Conservation (phyloP, 345 rosid species). For the Kandelia obovata region DNA sequence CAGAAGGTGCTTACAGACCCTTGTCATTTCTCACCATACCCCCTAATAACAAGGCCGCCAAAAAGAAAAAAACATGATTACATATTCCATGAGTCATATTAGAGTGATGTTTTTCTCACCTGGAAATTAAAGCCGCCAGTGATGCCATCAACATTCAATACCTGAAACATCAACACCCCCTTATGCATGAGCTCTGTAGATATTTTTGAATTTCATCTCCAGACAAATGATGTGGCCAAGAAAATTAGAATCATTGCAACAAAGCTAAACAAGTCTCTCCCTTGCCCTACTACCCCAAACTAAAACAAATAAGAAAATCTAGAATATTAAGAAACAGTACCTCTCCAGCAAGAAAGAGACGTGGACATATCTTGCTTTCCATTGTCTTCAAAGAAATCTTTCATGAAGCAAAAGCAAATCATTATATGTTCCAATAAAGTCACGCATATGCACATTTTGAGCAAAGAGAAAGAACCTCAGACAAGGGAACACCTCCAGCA, state of each 20-base stretch:
- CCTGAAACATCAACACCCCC: slow-evolving; percentile 44
- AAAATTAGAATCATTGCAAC: slow-evolving; percentile 1
- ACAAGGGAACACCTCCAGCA: slow-evolving; percentile 86
- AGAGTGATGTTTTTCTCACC: slow-evolving; percentile 33
- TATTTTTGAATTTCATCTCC: neutral
- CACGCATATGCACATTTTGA: neutral
- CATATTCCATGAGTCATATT: neutral
- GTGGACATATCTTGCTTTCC: slow-evolving; percentile 51
- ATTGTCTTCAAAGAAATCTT: slow-evolving; percentile 56
- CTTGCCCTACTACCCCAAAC: neutral
- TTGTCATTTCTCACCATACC: neutral
- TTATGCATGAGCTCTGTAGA: neutral
- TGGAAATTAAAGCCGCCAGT: slow-evolving; percentile 96
- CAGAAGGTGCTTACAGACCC: neutral
- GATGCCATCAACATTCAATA: slow-evolving; percentile 80
- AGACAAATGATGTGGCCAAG: neutral
- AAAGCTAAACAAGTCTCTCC: neutral
- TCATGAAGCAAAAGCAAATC: slow-evolving; percentile 22
- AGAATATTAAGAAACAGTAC: slow-evolving; percentile 24
- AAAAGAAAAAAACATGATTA: neutral
- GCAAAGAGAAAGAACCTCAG: slow-evolving; percentile 51
- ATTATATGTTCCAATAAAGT: slow-evolving; percentile 11
- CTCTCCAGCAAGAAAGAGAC: slow-evolving; percentile 64
- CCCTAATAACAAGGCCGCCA: too few species aligned
- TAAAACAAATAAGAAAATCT: neutral